Evolutionary conservation across 2,329 filamentous ascomycete species (phyloP), one percentile per base, ranked within the genome.

Genomic region (Fusarium globosum): DNA sequence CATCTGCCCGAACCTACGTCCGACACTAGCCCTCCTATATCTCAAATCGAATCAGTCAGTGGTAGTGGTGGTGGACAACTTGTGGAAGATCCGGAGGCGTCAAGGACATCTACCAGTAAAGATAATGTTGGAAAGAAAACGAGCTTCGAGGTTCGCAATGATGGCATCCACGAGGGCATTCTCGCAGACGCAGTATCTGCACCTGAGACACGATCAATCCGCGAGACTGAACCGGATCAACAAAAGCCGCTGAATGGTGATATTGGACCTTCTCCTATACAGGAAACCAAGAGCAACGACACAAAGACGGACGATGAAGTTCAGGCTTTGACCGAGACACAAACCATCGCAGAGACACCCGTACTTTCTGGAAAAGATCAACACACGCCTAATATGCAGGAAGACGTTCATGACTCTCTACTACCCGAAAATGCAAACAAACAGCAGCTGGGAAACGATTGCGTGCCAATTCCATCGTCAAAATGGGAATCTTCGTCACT

Each of bases 231-330:
- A 16, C 15, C n/a, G 9, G 57, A 69, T 35, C n/a, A 43, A 21
- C 68, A 36, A 73, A 59, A 73, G 62, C 28, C 65, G 58, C 35
- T 15, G 12, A 26, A 46, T 21, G 35, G 41, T 21, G 20, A 53
- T 33, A 43, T 21, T 45, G 55, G 23, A 28, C 42, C 55, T 36
- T 63, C 60, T 18, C 46, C 55, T 23, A 57, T n/a, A 35, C 55
- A 49, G 14, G 15, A 28, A 48, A 58, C 18, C 20, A 28, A n/a
- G 30, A 51, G 20, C 56, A 26, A 28, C 33, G 66, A 42, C 46
- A 57, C 30, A 52, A 73, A 57, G 61, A 67, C 39, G 42, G 21
- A 63, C n/a, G 30, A 63, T 36, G 26, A 42, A 55, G 15, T 28
- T 39, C 26, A 23, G n/a, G 39, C 39, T 39, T 26, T 53, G 15